phyloP scores from a whole-genome alignment of 2,329 filamentous ascomycete species.

The Fusarium bactridioides region DNA sequence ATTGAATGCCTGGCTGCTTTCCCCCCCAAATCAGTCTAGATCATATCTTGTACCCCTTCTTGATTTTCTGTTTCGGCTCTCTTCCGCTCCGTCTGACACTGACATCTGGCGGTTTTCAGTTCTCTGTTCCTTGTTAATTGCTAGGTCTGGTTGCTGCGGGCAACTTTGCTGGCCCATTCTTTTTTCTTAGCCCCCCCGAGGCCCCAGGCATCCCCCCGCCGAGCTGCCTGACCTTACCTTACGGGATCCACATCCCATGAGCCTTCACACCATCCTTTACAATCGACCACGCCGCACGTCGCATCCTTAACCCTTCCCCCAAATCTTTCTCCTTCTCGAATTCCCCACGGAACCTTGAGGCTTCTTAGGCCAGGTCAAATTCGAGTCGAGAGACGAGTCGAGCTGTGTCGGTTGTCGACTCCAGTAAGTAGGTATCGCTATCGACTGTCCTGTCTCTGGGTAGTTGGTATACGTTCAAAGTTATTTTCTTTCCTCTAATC shows the following conservation, averaged over 20 bases:
- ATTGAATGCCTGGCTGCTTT: slow-evolving; percentile 12
- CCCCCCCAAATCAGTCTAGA: slow-evolving; percentile 8
- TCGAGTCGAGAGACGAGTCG: slow-evolving; percentile 16
- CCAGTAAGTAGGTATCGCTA: slow-evolving; percentile 21
- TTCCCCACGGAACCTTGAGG: slow-evolving; percentile 20
- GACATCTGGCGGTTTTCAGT: slow-evolving; percentile 4
- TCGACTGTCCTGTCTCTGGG: slow-evolving; percentile 9
- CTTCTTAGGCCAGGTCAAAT: slow-evolving; percentile 23
- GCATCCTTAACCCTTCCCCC: slow-evolving; percentile 34
- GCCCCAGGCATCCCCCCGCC: background rate
- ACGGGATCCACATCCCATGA: slow-evolving; percentile 23
- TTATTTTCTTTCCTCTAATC: slow-evolving; percentile 16
- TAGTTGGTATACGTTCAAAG: slow-evolving; percentile 12
- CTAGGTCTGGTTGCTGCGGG: slow-evolving; percentile 40
- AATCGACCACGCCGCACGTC: slow-evolving; percentile 27
- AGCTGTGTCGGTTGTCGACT: background rate
- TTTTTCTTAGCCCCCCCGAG: slow-evolving; percentile 16
- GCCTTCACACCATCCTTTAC: slow-evolving; percentile 31
- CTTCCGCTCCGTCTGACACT: slow-evolving; percentile 19
- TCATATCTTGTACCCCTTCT: background rate
- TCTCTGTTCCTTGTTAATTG: slow-evolving; percentile 10
- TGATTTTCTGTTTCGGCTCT: slow-evolving; percentile 15
- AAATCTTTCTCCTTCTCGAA: slow-evolving; percentile 32
- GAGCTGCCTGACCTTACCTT: slow-evolving; percentile 13
- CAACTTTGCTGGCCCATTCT: slow-evolving; percentile 36